phyloP scores from a whole-genome alignment of 2,329 filamentous ascomycete species.

The Colletotrichum tanaceti region DNA sequence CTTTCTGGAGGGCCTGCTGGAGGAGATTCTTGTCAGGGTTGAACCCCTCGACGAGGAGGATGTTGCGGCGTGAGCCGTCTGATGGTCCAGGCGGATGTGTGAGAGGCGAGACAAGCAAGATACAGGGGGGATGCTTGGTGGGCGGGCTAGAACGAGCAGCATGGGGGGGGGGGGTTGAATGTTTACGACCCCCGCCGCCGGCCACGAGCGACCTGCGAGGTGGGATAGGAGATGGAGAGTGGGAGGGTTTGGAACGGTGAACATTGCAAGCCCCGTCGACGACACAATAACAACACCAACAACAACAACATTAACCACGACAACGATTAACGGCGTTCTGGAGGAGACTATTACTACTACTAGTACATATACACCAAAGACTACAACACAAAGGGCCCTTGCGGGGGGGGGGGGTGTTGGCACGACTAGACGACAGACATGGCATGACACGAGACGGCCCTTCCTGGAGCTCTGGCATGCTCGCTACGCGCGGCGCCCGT shows the following conservation, averaged over 20 bases:
- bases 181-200: slow-evolving; percentile 8
- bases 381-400: slow-evolving; percentile 6
- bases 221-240: slow-evolving; percentile 14
- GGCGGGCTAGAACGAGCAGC: slow-evolving; percentile 7
- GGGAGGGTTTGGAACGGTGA: not conserved
- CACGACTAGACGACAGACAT: slow-evolving; percentile 1
- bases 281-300: not conserved
- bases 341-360: not conserved
- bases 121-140: slow-evolving; percentile 15
- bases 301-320: not conserved
- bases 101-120: slow-evolving; percentile 13
- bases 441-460: slow-evolving; percentile 17
- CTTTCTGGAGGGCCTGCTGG: slow-evolving; percentile 90
- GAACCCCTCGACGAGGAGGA: slow-evolving; percentile 87
- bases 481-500: not conserved
- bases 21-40: slow-evolving; percentile 92
- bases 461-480: not conserved
- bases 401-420: not conserved
- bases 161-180: not conserved
- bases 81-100: slow-evolving; percentile 28
- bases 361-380: not conserved
- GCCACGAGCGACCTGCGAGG: slow-evolving; percentile 16
- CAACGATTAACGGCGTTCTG: slow-evolving; percentile 17
- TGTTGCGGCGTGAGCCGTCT: slow-evolving; percentile 37
- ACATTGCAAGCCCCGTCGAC: slow-evolving; percentile 11